These are phyloP conservation scores for Boletus vinaceobasis DNA, from an alignment of 768 basidiomycete genomes.

Conservation along the genomic window DNA sequence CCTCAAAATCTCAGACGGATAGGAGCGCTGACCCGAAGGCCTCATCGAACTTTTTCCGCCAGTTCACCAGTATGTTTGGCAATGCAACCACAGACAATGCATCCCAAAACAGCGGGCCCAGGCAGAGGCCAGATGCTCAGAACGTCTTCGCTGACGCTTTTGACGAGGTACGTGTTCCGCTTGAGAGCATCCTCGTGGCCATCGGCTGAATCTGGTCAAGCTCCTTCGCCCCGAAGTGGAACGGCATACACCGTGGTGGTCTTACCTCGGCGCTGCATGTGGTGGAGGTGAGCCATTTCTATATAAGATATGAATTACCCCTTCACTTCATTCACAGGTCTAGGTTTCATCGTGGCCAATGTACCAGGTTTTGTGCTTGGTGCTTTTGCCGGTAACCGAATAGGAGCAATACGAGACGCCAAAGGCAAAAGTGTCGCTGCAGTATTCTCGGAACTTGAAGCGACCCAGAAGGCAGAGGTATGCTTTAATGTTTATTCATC, in stretches of 20 bases:
- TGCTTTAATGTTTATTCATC: conserved; percentile 15
- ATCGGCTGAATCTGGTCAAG: conserved; percentile 34
- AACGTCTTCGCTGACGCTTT: conserved; percentile 87
- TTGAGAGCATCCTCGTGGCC: not conserved
- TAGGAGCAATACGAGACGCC: conserved; percentile 89
- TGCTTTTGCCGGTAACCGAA: conserved; percentile 82
- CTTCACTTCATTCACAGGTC: conserved; percentile 36
- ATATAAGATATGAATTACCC: conserved; percentile 12
- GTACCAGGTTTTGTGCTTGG: conserved; percentile 84
- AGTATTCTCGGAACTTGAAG: conserved; percentile 76
- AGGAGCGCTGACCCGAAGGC: conserved; percentile 62
- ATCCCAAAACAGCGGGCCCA: conserved; percentile 32
- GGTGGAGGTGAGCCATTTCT: conserved; percentile 49
- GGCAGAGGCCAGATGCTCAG: conserved; percentile 68
- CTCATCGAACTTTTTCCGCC: conserved; percentile 70
- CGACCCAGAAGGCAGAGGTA: conserved; percentile 85
- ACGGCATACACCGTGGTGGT: conserved; percentile 68
- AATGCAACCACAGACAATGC: conserved; percentile 30
- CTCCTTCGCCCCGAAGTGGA: conserved; percentile 81
- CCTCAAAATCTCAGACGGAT: conserved; percentile 48
- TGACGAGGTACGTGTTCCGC: conserved; percentile 64
- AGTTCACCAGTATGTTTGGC: conserved; percentile 72
- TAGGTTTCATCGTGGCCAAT: conserved; percentile 59
- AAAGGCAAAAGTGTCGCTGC: conserved; percentile 92
- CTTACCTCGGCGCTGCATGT: conserved; percentile 64